Base-by-base conservation (phyloP, 495 filamentous ascomycete species). In the Tuber calosporum region DNA sequence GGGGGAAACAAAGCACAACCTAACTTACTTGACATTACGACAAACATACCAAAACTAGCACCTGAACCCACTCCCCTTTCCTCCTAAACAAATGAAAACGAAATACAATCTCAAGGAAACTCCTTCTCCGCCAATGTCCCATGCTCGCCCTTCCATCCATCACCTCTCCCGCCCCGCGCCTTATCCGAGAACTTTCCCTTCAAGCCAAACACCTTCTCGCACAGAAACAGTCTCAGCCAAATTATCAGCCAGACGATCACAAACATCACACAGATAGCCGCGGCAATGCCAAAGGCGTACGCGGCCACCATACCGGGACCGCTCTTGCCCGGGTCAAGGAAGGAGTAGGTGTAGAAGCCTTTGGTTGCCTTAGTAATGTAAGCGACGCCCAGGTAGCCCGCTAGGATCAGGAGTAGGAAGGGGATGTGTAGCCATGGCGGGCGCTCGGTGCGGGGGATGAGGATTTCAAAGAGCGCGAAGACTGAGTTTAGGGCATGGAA, bases 321-420 rank as follows among this genome's bases (percentile, higher is more conserved):
- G 62, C 45, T 81, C 53, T 62, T 30, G 6, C n/a, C 74, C 0
- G 87, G 86, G 81, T 96, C 85, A 0, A 95, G 84, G 84, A 96
- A 96, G 67, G 76, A 75, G 81, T 96, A 96, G 0, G 90, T 85
- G 80, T 92, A 96, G 78, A 90, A 93, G 1, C 87, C 87, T 79
- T 91, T 83, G 0, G 88, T 89, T 0, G 87, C 87, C 71, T 87
- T 80, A 19, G 90, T 93, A 41, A 96, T 75, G 80, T 93, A 94
- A 0, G 91, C 91, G 15, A 96, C 83, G 34, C 84, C 86, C 7
- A 93, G 86, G 79, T 96, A 96, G 5, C 90, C 81, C 0, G 88
- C 87, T 40, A 94, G 85, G 0, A 94, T 75, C 22, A 91, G 34
- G 67, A 92, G 75, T 3, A 91, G 83, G 76, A 85, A 86, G 30